Conservation (phyloP, 148 eudicot species). For the Tetragonia tetragonoides region DNA sequence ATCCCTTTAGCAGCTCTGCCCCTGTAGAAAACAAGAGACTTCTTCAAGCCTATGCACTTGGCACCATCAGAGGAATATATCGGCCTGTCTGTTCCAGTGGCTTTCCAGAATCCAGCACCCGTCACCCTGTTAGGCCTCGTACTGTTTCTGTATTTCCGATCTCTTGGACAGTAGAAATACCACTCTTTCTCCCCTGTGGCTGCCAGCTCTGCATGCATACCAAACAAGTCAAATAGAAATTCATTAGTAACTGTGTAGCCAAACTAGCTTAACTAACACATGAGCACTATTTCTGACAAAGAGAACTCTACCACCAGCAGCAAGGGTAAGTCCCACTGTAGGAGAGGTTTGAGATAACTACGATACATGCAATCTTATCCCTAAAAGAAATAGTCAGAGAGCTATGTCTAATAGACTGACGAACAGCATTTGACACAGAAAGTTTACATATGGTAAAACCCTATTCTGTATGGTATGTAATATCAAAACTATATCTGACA, state of each 20-base stretch:
- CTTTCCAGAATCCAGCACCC: constrained; percentile 94
- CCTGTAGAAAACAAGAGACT: constrained; percentile 89
- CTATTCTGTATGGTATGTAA: too few species aligned
- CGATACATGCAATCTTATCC: too few species aligned
- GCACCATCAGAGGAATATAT: constrained; percentile 67
- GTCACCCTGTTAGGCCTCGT: constrained; percentile 87
- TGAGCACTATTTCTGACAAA: background rate
- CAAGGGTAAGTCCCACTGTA: too few species aligned
- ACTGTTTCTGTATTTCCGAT: constrained; percentile 84
- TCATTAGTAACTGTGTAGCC: background rate
- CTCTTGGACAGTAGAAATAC: constrained; percentile 96
- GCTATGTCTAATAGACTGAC: too few species aligned
- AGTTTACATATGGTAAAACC: too few species aligned
- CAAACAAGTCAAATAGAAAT: background rate
- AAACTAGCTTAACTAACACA: too few species aligned
- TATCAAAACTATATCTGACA: too few species aligned
- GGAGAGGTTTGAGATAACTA: too few species aligned
- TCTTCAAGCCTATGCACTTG: constrained; percentile 88
- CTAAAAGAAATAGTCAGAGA: too few species aligned
- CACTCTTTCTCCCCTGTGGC: constrained; percentile 88
- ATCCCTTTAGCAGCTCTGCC: constrained; percentile 92
- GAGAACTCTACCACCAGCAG: background rate
- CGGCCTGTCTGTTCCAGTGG: constrained; percentile 91
- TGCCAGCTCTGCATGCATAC: constrained; percentile 55
- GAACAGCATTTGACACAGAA: too few species aligned